Conservation (phyloP, 768 basidiomycete genomes). For the Cystofilobasidium capitatum region DNA sequence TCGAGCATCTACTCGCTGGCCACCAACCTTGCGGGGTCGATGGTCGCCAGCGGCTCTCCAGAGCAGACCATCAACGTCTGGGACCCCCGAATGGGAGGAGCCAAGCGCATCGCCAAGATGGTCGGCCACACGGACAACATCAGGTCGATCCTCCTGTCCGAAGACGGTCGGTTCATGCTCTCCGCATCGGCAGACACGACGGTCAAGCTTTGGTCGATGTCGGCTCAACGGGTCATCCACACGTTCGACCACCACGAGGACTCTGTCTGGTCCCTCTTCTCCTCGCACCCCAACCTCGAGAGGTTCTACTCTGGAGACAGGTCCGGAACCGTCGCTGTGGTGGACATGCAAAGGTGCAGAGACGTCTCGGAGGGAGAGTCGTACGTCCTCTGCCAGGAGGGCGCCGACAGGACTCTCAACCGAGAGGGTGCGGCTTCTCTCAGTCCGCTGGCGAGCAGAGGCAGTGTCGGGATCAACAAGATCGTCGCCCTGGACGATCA, state of each 20-base stretch:
- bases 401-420: constrained; percentile 18
- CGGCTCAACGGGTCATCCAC: constrained; percentile 69
- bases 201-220: constrained; percentile 85
- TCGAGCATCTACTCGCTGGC: constrained; percentile 40
- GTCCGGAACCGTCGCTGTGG: constrained; percentile 75
- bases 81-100: constrained; percentile 78
- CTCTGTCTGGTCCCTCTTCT: constrained; percentile 79
- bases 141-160: constrained; percentile 73
- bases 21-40: constrained; percentile 61
- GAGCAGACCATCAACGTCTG: constrained; percentile 83
- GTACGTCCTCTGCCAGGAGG: constrained; percentile 54
- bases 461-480: constrained; percentile 67
- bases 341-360: constrained; percentile 74
- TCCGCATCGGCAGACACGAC: constrained; percentile 41
- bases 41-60: constrained; percentile 80
- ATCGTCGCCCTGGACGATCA: constrained; percentile 74
- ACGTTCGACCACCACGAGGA: constrained; percentile 94
- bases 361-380: constrained; percentile 86
- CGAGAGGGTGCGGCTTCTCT: constrained; percentile 20
- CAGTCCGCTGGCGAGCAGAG: constrained; percentile 41
- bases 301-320: constrained; percentile 92
- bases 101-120: constrained; percentile 59
- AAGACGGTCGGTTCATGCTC: constrained; percentile 66
- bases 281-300: constrained; percentile 72
- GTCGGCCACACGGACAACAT: constrained; percentile 98